Evolutionary conservation across 345 rosid genomes (phyloP), one percentile per base, ranked within the genome.

Genomic region (Geranium rotundifolium): DNA sequence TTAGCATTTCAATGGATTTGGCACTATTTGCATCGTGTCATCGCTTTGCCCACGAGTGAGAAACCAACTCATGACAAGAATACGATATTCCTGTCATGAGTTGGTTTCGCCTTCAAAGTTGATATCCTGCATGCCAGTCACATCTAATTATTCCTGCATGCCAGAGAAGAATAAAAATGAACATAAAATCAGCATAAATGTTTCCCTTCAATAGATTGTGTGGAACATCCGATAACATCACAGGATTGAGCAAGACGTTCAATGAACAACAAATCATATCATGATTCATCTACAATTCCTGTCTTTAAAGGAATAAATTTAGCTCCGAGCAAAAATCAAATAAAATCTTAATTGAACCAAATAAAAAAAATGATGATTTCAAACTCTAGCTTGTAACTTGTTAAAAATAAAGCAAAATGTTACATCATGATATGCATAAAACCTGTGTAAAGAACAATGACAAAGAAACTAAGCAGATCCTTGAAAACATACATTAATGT

Each of bases 21-120:
- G 99, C 99, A 57, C 84, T 86, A 39, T 67, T 65, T 67, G 87
- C 91, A 67, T 65, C 75, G 56, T 81, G 84, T 76, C 95, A 90
- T 68, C 60, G 81, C 29, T 80, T 88, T 57, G 65, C 69, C 99
- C 99, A 95, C 41, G 78, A 75, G 62, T 71, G 64, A 63, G 85
- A 81, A 63, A 31, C 37, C 7, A 31, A 31, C 37, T 31, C 63
- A 95, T 69, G 49, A 90, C 99, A n/a, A 74, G 83, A 88, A 69
- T 90, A 95, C 72, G 88, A n/a, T 77, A 77, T 95, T 95, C 57
- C 97, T 78, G 66, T 85, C 99, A 58, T 90, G 99, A 65, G 95
- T 93, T 6, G 96, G 97, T 75, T 90, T 90, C n/a, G 88, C 97
- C 76, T 70, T 90, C 76, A 90, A 76, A 60, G 97, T 95, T n/a